Evolutionary conservation across 2,329 filamentous ascomycete genomes (phyloP), one percentile per base, ranked within the genome.

Genomic region (Aspergillus quadricinctus): DNA sequence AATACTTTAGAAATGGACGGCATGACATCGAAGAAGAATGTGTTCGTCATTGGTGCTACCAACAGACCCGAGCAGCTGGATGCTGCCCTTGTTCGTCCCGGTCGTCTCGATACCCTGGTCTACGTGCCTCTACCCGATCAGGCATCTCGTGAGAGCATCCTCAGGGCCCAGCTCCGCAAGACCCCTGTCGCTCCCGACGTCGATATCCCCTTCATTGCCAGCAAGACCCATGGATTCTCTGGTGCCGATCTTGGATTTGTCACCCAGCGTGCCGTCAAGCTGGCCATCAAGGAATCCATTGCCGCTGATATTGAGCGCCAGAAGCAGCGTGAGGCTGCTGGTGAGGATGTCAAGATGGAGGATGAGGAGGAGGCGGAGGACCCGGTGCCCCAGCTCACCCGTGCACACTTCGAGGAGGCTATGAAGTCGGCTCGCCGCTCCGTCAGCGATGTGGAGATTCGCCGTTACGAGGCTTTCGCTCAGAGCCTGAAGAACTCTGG

Each of bases 1-100:
- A 53, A 10, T 49, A 29, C 23, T 61, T 46, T 63, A 89, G 91
- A 97, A 85, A 97, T 97, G 93, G 93, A 97, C 67, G 93, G 93
- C 69, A 97, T 97, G 93, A 97, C 93, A 48, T 97, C 93, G 41
- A 99, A 99, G 90, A 99, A 99, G 89, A 99, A 99, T 75, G 94
- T 99, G 63, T 99, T 99, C 79, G 94, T 99, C 64, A 99, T 99
- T 69, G 94, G 94, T 75, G 94, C 94, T 48, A 99, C 94, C 77
- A 99, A 99, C 83, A 86, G 94, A 81, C 94, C 94, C 46, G 94
- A 99, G 81, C 94, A 97, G 81, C 89, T 99, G 58, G 94, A 99
- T 77, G 94, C 94, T 74, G 94, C 94, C 67, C 85, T 99, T 68
- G 97, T 93, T 85, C 92, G 94, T 84, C 94, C 94, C 56, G 94